Evolutionary conservation across 768 basidiomycete genomes (phyloP), one percentile per base, ranked within the genome.

Genomic region (Leucosporidium yakuticum): DNA sequence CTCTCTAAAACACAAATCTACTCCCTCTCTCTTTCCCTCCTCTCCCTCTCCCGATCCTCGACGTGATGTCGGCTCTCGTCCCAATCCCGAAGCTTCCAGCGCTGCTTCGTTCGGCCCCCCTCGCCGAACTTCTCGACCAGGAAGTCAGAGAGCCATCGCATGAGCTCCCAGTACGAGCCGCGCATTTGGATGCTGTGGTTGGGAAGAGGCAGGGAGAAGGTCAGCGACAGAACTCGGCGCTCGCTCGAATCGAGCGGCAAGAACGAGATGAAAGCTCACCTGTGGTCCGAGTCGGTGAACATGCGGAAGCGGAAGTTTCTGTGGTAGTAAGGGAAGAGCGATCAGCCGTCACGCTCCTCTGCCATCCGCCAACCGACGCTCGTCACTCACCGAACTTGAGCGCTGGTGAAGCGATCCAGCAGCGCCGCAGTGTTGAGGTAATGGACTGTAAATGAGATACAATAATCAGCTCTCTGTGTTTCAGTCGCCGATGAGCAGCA

Each of bases 281-380:
- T 44, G 76, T 96, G 95, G 77, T 94, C 90, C 88, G 90, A 91
- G 79, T 99, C 96, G 29, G 92, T 92, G 80, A 97, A 99, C 90
- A 97, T 91, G 76, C 94, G 85, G 80, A 97, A 96, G 75, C 88
- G 76, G 77, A 79, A 83, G 9, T 76, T 83, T 75, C 87, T 89
- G 63, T 19, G 48, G 44, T 20, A 51, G 19, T n/a, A 25, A 5
- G 7, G 39, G 14, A 2, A 19, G 27, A 15, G 23, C n/a, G n/a
- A n/a, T 47, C 50, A 54, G 58, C 31, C 54, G 11, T 15, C 39
- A 3, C 39, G 34, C 14, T 44, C 39, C 2, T 2, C 17, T 44
- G 2, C 39, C 11, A 44, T 8, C 14, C 14, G 39, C 39, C 39
- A 15, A 44, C 11, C n/a, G 12, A 12, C 12, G 39, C 11, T 3